phyloP scores from a whole-genome alignment of 768 basidiomycete species.

The Boletus patriciae region DNA sequence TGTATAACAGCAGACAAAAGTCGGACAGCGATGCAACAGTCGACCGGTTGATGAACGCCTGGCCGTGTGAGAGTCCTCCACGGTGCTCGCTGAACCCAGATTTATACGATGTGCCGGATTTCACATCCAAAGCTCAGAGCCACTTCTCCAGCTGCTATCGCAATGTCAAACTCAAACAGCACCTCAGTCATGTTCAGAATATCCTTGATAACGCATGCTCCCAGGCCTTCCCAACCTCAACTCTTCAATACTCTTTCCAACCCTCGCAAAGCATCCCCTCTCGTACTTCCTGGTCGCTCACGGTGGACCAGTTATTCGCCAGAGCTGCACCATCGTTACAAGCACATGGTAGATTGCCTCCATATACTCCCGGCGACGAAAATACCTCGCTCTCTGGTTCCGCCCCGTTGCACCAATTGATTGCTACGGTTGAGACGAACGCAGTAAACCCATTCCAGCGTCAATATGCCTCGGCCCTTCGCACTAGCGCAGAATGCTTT shows the following conservation, averaged over 20 bases:
- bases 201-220: neutral
- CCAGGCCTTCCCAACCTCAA: neutral
- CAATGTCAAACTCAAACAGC: conserved; percentile 17
- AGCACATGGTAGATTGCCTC: too few relatives aligned
- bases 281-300: neutral
- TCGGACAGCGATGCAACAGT: conserved; percentile 5
- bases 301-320: conserved; percentile 2
- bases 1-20: conserved; percentile 4
- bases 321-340: conserved; percentile 3
- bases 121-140: neutral
- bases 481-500: conserved; percentile 8
- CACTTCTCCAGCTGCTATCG: conserved; percentile 19
- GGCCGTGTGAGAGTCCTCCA: conserved; percentile 23
- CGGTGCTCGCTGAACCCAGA: neutral
- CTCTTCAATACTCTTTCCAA: conserved; percentile 8
- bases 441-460: conserved; percentile 14
- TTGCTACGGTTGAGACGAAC: neutral
- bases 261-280: neutral
- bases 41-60: conserved; percentile 1
- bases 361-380: neutral
- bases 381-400: neutral
- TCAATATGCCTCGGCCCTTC: conserved; percentile 11
- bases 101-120: conserved; percentile 1
- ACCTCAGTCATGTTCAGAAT: conserved; percentile 12
- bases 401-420: conserved; percentile 2